Conservation (phyloP, 495 filamentous ascomycete species). For the Trichoderma reesei region DNA sequence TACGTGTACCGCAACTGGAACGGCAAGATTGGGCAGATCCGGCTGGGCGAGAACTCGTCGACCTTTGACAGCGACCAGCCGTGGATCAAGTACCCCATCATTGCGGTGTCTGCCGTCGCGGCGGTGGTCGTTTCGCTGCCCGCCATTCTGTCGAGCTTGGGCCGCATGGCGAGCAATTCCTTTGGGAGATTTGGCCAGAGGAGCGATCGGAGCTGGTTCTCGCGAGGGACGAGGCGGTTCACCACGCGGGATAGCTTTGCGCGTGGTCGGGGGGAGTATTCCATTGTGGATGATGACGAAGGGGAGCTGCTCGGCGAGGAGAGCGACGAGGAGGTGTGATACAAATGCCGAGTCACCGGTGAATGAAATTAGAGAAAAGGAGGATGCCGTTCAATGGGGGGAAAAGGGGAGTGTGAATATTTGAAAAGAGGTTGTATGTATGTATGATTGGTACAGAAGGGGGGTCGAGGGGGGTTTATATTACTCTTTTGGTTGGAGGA, state of each 20-base stretch:
- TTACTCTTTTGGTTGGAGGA: too few relatives aligned
- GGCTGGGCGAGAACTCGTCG: constrained; percentile 53
- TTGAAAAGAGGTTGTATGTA: background rate
- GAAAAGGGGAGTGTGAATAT: background rate
- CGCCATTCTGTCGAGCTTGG: constrained; percentile 54
- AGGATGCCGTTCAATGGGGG: background rate
- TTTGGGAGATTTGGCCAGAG: constrained; percentile 30
- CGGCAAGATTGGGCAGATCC: constrained; percentile 82
- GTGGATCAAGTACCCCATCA: constrained; percentile 68
- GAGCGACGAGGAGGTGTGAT: constrained; percentile 77
- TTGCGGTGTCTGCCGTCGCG: constrained; percentile 64
- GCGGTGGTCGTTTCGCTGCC: constrained; percentile 69
- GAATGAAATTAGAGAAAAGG: background rate
- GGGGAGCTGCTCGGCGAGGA: constrained; percentile 87
- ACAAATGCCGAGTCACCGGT: too few relatives aligned
- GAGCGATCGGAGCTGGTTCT: constrained; percentile 32
- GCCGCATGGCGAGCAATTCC: constrained; percentile 45
- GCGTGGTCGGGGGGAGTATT: constrained; percentile 74
- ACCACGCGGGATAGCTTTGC: constrained; percentile 79
- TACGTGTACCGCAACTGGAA: constrained; percentile 81
- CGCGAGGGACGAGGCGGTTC: constrained; percentile 53
- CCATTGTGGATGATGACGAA: constrained; percentile 81
- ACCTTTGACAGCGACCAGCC: constrained; percentile 54
- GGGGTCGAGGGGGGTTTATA: too few relatives aligned
- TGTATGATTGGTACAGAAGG: background rate